Percentiles rank a stretch among this genome's conserved stretches.
These are phyloP conservation scores for Gossypium raimondii DNA, from an alignment of 345 rosid species.

Conservation along the genomic window DNA sequence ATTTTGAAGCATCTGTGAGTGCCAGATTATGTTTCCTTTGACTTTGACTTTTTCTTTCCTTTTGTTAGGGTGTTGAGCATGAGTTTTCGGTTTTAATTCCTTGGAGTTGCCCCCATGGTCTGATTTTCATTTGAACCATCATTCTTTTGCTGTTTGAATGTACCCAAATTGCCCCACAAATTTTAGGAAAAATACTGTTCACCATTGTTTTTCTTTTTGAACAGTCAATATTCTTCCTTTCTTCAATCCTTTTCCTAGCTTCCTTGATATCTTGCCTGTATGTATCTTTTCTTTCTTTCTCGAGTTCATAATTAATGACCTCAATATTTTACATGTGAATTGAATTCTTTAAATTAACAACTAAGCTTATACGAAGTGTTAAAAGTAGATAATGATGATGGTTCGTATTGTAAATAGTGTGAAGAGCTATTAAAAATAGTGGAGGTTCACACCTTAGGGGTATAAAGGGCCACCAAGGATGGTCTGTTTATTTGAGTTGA, in stretches of 20 bases:
- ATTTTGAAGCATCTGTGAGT: background rate
- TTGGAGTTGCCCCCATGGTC: background rate
- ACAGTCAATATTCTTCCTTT: background rate
- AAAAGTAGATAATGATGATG: no score
- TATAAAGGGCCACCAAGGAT: no score
- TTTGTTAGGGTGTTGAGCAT: background rate
- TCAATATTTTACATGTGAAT: no score
- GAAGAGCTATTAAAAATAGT: no score
- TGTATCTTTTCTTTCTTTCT: background rate
- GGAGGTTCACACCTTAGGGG: no score
- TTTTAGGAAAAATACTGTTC: background rate
- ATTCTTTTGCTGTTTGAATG: background rate
- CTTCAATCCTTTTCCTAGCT: no score
- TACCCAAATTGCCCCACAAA: background rate
- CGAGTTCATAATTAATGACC: no score
- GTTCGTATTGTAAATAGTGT: no score
- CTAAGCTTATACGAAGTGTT: no score
- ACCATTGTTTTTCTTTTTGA: background rate
- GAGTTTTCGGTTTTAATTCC: background rate
- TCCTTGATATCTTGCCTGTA: background rate
- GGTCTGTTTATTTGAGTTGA: no score
- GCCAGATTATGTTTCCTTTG: slow-evolving; percentile 17
- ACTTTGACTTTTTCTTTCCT: background rate
- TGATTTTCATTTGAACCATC: background rate
- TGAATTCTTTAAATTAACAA: no score